A percentile compares a stretch with the other conserved stretches of the same genome.
phyloP scores from a whole-genome alignment of 768 basidiomycete species.

The Rhizopogon rudus region DNA sequence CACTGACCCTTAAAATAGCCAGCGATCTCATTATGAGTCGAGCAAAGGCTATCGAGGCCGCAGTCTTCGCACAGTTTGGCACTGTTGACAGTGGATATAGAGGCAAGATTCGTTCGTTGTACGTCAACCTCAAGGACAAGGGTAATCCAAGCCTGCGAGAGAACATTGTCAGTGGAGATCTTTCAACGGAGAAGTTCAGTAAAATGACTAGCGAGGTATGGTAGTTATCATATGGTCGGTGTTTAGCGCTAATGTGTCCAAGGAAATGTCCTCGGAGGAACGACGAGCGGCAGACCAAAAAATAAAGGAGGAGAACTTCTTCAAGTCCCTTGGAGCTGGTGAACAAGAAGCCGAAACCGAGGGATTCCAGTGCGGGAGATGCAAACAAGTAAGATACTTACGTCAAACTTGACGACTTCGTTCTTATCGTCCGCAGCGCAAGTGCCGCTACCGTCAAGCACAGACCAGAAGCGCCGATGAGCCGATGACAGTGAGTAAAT shows the following conservation, averaged over 20 bases:
- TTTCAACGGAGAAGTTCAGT: slow-evolving; percentile 64
- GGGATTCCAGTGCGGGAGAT: slow-evolving; percentile 94
- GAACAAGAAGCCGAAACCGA: slow-evolving; percentile 94
- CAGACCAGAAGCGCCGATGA: slow-evolving; percentile 98
- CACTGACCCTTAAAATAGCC: slow-evolving; percentile 35
- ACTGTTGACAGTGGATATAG: slow-evolving; percentile 53
- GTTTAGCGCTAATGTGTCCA: background rate
- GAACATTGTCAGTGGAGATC: slow-evolving; percentile 78
- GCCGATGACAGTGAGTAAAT: slow-evolving; percentile 83
- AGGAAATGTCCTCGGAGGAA: slow-evolving; percentile 98
- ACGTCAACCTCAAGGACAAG: slow-evolving; percentile 94
- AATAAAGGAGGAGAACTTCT: slow-evolving; percentile 82
- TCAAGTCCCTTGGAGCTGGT: slow-evolving; percentile 85
- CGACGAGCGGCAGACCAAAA: slow-evolving; percentile 78
- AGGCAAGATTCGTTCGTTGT: slow-evolving; percentile 80
- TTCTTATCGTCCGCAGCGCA: slow-evolving; percentile 42
- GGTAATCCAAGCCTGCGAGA: slow-evolving; percentile 84
- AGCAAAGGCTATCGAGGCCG: slow-evolving; percentile 68
- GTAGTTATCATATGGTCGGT: background rate
- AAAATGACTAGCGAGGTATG: slow-evolving; percentile 77
- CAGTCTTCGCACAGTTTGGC: slow-evolving; percentile 44
- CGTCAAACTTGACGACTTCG: background rate
- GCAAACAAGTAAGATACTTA: slow-evolving; percentile 68
- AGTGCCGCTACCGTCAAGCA: slow-evolving; percentile 91
- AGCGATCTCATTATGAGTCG: slow-evolving; percentile 61